phyloP scores from a whole-genome alignment of 345 rosid genomes.

The Aquilaria yunnanensis region DNA sequence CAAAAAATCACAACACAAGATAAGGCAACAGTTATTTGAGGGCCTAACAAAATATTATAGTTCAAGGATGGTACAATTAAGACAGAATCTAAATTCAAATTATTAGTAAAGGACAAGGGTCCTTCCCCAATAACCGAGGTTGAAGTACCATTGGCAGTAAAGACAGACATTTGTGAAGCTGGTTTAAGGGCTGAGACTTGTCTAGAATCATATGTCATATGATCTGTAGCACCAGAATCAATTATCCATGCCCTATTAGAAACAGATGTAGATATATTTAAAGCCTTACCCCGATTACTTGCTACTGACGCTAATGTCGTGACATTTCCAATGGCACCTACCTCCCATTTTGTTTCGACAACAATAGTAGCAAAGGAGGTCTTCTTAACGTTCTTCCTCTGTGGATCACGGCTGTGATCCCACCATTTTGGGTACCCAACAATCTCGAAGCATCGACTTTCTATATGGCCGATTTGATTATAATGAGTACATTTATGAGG shows the following conservation, averaged over 20 bases:
- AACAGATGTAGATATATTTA: no score
- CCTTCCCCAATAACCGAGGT: no score
- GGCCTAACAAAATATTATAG: not conserved
- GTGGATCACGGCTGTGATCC: no score
- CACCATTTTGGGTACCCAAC: no score
- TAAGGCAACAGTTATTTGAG: not conserved
- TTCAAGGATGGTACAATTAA: not conserved
- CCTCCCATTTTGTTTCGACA: not conserved
- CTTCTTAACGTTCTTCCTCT: not conserved
- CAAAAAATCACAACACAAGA: not conserved
- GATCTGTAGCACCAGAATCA: no score
- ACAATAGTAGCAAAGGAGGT: not conserved
- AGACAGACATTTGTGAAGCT: not conserved
- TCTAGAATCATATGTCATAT: constrained; percentile 1
- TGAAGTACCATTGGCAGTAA: no score
- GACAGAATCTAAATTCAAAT: no score
- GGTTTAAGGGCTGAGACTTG: not conserved
- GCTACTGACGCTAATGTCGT: not conserved
- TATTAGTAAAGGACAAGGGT: no score
- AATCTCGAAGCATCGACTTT: not conserved
- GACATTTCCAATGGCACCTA: not conserved
- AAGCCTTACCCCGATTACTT: not conserved
- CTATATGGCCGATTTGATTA: not conserved
- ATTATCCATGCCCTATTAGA: no score
- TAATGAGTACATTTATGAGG: no score